These are phyloP conservation scores for Colletotrichum tofieldiae DNA, from an alignment of 2,329 filamentous ascomycete species.

Conservation along the genomic window DNA sequence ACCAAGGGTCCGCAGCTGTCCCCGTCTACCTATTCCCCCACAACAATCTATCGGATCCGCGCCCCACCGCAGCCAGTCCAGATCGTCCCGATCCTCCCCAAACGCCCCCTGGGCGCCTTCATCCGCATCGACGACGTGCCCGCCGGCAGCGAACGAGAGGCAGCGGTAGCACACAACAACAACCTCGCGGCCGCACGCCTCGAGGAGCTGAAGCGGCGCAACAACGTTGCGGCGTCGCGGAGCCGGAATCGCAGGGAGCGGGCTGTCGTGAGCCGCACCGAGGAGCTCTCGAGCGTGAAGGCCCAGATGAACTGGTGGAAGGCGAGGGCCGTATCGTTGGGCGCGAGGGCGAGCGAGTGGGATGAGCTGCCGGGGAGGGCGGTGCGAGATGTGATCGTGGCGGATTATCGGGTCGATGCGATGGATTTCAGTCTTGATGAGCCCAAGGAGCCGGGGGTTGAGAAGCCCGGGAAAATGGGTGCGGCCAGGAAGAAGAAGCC, in stretches of 20 bases:
- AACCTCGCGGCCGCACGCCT: slow-evolving; percentile 47
- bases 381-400: slow-evolving; percentile 3
- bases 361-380: background rate
- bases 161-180: slow-evolving; percentile 46
- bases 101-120: slow-evolving; percentile 45
- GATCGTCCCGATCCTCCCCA: slow-evolving; percentile 49
- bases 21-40: background rate
- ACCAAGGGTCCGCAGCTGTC: background rate
- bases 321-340: background rate
- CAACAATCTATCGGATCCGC: slow-evolving; percentile 18
- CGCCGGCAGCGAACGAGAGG: slow-evolving; percentile 36
- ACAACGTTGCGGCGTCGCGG: slow-evolving; percentile 58
- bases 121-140: slow-evolving; percentile 41
- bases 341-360: background rate
- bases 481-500: background rate
- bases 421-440: slow-evolving; percentile 6
- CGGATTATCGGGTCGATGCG: slow-evolving; percentile 9
- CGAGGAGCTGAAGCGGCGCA: slow-evolving; percentile 52
- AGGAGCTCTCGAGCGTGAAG: slow-evolving; percentile 46
- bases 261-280: slow-evolving; percentile 46
- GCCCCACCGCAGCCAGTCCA: background rate
- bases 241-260: slow-evolving; percentile 46
- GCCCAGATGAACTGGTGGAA: slow-evolving; percentile 10
- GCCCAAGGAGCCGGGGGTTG: background rate
- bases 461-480: background rate